phyloP scores from a whole-genome alignment of 306 rosid species.

The Delonix regia region DNA sequence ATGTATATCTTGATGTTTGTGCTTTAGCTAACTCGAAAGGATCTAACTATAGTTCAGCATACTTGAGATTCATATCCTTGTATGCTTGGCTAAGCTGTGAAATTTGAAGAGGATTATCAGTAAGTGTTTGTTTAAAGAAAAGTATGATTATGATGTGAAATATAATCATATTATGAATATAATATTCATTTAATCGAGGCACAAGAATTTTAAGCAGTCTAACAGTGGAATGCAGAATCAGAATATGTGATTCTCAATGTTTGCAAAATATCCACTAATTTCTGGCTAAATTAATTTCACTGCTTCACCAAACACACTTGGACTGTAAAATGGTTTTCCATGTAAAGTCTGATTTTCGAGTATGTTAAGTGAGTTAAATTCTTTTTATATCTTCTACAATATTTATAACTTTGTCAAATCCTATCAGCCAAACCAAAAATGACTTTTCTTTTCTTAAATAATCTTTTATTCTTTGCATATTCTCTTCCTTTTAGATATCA shows the following conservation, averaged over 20 bases:
- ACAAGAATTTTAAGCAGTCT: background rate
- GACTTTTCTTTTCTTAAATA: background rate
- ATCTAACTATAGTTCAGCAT: slow-evolving; percentile 2
- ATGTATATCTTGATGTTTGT: background rate
- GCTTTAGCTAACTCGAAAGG: background rate
- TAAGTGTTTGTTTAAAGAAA: background rate
- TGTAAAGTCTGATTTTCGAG: background rate
- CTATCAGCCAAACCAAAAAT: slow-evolving; percentile 2
- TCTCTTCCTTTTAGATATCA: slow-evolving; percentile 4
- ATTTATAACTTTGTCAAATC: background rate
- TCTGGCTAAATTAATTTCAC: slow-evolving; percentile 1
- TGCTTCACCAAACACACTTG: background rate
- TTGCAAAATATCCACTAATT: background rate
- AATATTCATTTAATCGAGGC: background rate
- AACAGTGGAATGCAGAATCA: background rate
- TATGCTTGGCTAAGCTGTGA: background rate
- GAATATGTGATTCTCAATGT: background rate
- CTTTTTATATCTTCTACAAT: background rate
- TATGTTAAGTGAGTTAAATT: background rate
- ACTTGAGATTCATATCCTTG: background rate
- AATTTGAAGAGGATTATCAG: background rate
- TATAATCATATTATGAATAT: background rate
- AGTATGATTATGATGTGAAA: background rate
- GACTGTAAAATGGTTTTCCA: background rate
- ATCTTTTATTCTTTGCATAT: background rate